phyloP scores from a whole-genome alignment of 2,329 filamentous ascomycete species.

The Hypoxylon sp. region DNA sequence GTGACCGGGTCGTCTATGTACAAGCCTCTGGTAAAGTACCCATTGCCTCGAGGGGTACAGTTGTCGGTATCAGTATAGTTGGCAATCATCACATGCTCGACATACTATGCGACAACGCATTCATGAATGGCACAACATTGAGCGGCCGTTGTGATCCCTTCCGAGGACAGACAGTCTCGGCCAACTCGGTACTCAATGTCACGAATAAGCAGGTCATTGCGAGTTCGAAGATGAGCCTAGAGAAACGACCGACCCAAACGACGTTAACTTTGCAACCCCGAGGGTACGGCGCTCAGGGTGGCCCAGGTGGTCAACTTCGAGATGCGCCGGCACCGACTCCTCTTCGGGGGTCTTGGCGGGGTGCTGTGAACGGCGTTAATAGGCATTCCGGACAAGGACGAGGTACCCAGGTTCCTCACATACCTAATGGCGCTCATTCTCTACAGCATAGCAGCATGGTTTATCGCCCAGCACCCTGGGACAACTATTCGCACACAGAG shows the following conservation, averaged over 20 bases:
- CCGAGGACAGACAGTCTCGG: constrained; percentile 90
- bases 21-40: constrained; percentile 94
- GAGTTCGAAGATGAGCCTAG: constrained; percentile 69
- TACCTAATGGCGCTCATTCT: constrained; percentile 56
- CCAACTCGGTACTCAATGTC: constrained; percentile 90
- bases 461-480: constrained; percentile 58
- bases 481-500: constrained; percentile 24
- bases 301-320: constrained; percentile 72
- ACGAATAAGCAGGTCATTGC: constrained; percentile 84
- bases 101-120: constrained; percentile 91
- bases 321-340: constrained; percentile 68
- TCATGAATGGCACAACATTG: constrained; percentile 96
- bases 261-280: constrained; percentile 53
- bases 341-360: constrained; percentile 69
- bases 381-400: constrained; percentile 56
- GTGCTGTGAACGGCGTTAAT: constrained; percentile 63
- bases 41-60: constrained; percentile 89
- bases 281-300: constrained; percentile 52
- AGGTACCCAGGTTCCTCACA: constrained; percentile 46
- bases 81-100: constrained; percentile 86
- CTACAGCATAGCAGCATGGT: constrained; percentile 66
- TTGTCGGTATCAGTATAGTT: constrained; percentile 93
- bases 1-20: constrained; percentile 93
- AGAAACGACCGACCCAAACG: constrained; percentile 63
- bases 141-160: constrained; percentile 92